These are phyloP conservation scores for Takashimella koratensis DNA, from an alignment of 1,284 basidiomycete genomes.

Conservation along the genomic window DNA sequence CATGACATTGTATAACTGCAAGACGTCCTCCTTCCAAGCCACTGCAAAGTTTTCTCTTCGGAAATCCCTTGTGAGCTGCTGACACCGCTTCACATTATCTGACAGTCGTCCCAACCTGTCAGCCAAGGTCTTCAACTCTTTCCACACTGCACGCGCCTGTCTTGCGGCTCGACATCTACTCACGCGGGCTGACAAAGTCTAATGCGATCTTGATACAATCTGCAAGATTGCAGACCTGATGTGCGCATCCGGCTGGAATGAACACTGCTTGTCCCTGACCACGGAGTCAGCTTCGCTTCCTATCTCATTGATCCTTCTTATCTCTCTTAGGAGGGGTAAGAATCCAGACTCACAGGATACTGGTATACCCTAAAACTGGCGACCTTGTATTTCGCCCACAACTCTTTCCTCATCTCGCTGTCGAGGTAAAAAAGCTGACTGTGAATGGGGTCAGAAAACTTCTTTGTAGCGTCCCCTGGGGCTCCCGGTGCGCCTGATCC, in stretches of 20 bases:
- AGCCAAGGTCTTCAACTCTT: not conserved
- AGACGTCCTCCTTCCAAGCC: conserved; percentile 90
- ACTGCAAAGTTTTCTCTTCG: conserved; percentile 76
- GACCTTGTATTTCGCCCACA: conserved; percentile 67
- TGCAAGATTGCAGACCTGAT: conserved; percentile 72
- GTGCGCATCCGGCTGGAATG: conserved; percentile 92
- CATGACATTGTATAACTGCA: conserved; percentile 87
- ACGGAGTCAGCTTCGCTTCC: not conserved
- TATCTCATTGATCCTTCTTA: not conserved
- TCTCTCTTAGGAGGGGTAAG: too few species aligned
- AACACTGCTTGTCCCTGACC: conserved; percentile 80
- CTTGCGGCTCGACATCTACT: too few species aligned
- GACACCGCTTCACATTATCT: conserved; percentile 83
- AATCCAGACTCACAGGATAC: conserved; percentile 58
- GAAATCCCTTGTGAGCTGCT: conserved; percentile 80
- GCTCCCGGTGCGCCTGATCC: not conserved
- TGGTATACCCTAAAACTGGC: conserved; percentile 81
- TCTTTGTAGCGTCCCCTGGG: conserved; percentile 4
- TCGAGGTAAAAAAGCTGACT: conserved; percentile 85
- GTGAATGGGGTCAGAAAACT: conserved; percentile 76
- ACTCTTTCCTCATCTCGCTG: conserved; percentile 60
- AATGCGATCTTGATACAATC: conserved; percentile 96
- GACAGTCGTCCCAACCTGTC: not conserved
- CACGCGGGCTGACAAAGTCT: conserved; percentile 81
- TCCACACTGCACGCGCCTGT: too few species aligned